Conservation (phyloP, 2,329 filamentous ascomycete species). For the Acrodontium crateriforme region DNA sequence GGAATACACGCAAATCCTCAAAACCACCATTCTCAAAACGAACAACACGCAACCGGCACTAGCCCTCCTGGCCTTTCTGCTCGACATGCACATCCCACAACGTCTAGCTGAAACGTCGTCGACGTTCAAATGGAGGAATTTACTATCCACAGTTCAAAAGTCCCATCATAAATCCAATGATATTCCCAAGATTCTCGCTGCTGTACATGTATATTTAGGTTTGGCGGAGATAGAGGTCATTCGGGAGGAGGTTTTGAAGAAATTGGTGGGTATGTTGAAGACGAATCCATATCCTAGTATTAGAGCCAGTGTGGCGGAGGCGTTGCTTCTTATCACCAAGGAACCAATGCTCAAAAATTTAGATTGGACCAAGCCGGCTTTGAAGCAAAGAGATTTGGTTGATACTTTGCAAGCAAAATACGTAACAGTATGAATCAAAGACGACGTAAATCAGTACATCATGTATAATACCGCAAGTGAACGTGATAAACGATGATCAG, state of each 20-base stretch:
- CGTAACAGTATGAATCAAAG: neutral
- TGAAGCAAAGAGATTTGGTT: conserved; percentile 5
- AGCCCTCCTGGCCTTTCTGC: conserved; percentile 61
- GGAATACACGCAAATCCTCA: conserved; percentile 11
- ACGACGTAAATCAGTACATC: too few species aligned
- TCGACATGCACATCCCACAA: conserved; percentile 32
- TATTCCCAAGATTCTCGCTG: conserved; percentile 67
- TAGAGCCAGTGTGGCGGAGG: conserved; percentile 31
- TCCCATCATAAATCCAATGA: conserved; percentile 73
- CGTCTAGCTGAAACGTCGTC: conserved; percentile 15
- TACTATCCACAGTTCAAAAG: conserved; percentile 62
- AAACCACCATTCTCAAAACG: conserved; percentile 7
- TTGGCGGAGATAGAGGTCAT: conserved; percentile 43
- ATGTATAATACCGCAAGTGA: too few species aligned
- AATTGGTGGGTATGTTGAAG: conserved; percentile 57
- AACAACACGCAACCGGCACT: conserved; percentile 43
- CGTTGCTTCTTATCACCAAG: conserved; percentile 24
- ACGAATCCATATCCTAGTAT: conserved; percentile 70
- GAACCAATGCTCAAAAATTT: conserved; percentile 15
- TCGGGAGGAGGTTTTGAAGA: conserved; percentile 45
- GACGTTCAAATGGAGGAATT: conserved; percentile 48
- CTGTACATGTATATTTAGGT: conserved; percentile 64
- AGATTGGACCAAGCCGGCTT: conserved; percentile 12
- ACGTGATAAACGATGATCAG: too few species aligned
- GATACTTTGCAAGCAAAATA: conserved; percentile 3